These are phyloP conservation scores for Periconia sp. DNA, from an alignment of 2,329 filamentous ascomycete species.

Conservation along the genomic window DNA sequence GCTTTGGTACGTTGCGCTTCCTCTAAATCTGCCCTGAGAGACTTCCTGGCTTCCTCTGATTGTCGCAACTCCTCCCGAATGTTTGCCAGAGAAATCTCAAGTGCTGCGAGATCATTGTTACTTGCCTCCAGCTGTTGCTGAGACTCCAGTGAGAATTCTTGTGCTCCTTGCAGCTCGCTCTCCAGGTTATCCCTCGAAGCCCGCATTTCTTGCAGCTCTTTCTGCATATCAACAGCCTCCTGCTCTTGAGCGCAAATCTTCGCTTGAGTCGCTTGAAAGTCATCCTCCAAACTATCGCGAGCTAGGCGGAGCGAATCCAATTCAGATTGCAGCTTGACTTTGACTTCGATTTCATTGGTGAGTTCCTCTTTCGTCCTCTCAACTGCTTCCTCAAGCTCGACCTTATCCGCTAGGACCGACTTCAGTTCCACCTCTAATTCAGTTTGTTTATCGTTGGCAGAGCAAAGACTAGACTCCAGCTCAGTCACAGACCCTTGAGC, in stretches of 20 bases:
- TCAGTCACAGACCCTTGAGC: constrained; percentile 21
- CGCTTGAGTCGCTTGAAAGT: constrained; percentile 28
- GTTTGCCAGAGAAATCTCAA: constrained; percentile 26
- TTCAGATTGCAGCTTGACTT: constrained; percentile 24
- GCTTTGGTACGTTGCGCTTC: constrained; percentile 19
- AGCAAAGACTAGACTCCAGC: constrained; percentile 20
- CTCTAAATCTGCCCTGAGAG: constrained; percentile 26
- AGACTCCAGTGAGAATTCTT: constrained; percentile 23
- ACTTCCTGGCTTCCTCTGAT: constrained; percentile 24
- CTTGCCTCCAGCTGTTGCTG: constrained; percentile 26
- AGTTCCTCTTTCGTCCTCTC: constrained; percentile 15
- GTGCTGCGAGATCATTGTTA: constrained; percentile 26
- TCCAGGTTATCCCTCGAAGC: constrained; percentile 27
- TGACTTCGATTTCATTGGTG: constrained; percentile 17
- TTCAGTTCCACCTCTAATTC: constrained; percentile 31
- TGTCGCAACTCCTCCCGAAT: constrained; percentile 25
- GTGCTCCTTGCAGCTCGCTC: constrained; percentile 23
- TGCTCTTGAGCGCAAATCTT: constrained; percentile 26
- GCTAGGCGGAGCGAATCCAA: constrained; percentile 24
- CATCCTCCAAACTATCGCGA: constrained; percentile 19
- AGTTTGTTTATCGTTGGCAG: constrained; percentile 19
- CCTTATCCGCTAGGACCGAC: constrained; percentile 18
- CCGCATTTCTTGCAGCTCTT: constrained; percentile 24
- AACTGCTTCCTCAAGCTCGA: constrained; percentile 28
- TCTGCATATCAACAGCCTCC: constrained; percentile 19